Evolutionary conservation across 139 green algal genomes (phyloP).

Genomic region (Chlorella vulgaris): DNA sequence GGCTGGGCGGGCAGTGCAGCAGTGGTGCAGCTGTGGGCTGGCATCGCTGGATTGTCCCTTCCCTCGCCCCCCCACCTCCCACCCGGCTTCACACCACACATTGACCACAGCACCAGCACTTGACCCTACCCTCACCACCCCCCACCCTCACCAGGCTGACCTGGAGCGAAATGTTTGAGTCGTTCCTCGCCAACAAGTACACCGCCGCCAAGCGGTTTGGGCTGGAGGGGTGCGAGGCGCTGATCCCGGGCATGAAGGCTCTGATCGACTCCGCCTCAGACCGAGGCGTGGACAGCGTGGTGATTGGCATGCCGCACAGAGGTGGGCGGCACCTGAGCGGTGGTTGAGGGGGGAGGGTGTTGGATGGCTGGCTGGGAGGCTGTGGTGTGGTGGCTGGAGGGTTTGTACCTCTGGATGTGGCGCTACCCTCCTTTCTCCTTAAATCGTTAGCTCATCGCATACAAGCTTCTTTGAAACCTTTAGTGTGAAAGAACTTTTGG

Average conservation of each 20-base stretch:
- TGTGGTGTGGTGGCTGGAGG: too few relatives aligned
- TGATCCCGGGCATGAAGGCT: conserved; percentile 97
- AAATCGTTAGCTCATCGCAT: too few relatives aligned
- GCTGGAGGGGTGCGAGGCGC: conserved; percentile 91
- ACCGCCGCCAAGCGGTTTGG: conserved; percentile 90
- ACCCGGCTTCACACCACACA: background rate
- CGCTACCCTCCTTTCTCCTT: too few relatives aligned
- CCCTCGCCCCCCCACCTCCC: too few relatives aligned
- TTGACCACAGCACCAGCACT: background rate
- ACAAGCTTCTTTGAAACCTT: too few relatives aligned
- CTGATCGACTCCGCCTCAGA: conserved; percentile 93
- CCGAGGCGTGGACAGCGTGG: conserved; percentile 81
- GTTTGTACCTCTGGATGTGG: too few relatives aligned
- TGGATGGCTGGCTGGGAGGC: too few relatives aligned
- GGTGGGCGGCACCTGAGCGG: background rate
- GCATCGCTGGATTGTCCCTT: background rate
- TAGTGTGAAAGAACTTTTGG: too few relatives aligned
- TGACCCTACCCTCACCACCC: background rate
- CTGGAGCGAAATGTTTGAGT: conserved; percentile 97
- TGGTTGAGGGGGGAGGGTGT: too few relatives aligned
- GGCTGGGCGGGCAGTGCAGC: too few relatives aligned
- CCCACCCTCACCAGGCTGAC: conserved; percentile 57
- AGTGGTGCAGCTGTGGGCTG: background rate
- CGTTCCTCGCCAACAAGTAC: conserved; percentile 96
- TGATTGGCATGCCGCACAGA: conserved; percentile 91